Conservation (phyloP, 352 stramenopile genomes). For the Globisporangium lucens region DNA sequence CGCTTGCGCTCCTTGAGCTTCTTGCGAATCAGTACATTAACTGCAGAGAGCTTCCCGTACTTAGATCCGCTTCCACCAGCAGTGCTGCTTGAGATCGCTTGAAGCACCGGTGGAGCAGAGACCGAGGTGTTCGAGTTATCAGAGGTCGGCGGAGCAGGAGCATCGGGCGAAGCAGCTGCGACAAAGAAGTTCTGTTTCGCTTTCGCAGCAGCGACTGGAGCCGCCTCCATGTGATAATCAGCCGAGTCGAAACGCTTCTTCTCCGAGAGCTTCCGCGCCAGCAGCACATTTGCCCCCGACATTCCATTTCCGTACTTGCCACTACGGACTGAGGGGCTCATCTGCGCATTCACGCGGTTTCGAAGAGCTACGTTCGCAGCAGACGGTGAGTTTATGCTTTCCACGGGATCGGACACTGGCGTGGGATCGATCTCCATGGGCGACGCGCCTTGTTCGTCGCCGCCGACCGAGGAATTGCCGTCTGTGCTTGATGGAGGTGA, state of each 20-base stretch:
- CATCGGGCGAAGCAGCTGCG: neutral
- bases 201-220: neutral
- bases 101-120: slow-evolving; percentile 5
- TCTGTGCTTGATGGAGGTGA: slow-evolving; percentile 16
- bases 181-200: slow-evolving; percentile 5
- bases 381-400: slow-evolving; percentile 46
- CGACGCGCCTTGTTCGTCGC: slow-evolving; percentile 10
- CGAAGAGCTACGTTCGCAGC: slow-evolving; percentile 24
- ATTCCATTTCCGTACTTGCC: slow-evolving; percentile 41
- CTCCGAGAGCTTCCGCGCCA: slow-evolving; percentile 33
- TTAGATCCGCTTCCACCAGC: slow-evolving; percentile 23
- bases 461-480: slow-evolving; percentile 1
- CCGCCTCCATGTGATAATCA: slow-evolving; percentile 30
- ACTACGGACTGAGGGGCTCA: slow-evolving; percentile 49
- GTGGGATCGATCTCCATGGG: slow-evolving; percentile 33
- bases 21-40: slow-evolving; percentile 74
- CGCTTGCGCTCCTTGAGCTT: slow-evolving; percentile 80
- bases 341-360: slow-evolving; percentile 32
- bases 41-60: slow-evolving; percentile 62
- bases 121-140: neutral
- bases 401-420: slow-evolving; percentile 12
- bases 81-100: neutral
- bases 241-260: slow-evolving; percentile 38
- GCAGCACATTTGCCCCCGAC: slow-evolving; percentile 29
- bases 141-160: neutral